phyloP scores from a whole-genome alignment of 164 flowering plant genomes.

The Aristolochia contorta region DNA sequence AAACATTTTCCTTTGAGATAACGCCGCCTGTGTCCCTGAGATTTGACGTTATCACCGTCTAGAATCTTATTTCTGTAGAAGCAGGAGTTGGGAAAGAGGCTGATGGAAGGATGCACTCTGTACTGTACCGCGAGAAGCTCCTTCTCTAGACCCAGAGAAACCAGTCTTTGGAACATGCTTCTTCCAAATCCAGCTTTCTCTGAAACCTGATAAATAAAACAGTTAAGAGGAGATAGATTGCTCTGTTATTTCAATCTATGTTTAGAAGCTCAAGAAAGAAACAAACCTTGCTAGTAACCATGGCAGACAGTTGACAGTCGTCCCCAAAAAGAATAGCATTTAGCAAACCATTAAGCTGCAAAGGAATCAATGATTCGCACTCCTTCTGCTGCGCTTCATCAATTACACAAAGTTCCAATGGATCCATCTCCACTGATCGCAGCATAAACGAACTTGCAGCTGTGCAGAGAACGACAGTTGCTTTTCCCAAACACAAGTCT shows the following conservation, averaged over 20 bases:
- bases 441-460: constrained; percentile 24
- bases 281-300: constrained; percentile 48
- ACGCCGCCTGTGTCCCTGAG: background rate
- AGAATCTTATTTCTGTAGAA: background rate
- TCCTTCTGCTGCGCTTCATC: constrained; percentile 59
- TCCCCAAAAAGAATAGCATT: constrained; percentile 51
- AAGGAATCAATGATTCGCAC: constrained; percentile 43
- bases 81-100: background rate
- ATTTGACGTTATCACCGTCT: too few relatives aligned
- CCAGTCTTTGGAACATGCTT: background rate
- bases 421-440: constrained; percentile 6
- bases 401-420: constrained; percentile 25
- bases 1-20: constrained; percentile 16
- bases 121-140: background rate
- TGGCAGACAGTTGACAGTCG: constrained; percentile 43
- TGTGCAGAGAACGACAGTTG: constrained; percentile 39
- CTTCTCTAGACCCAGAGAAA: too few relatives aligned
- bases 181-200: background rate
- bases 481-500: constrained; percentile 18
- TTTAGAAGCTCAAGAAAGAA: background rate
- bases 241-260: background rate
- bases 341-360: constrained; percentile 28
- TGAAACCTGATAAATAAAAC: background rate
- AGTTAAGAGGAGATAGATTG: background rate
- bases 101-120: background rate